These are phyloP conservation scores for Colletotrichum tabaci DNA, from an alignment of 2,329 filamentous ascomycete genomes.

Conservation along the genomic window DNA sequence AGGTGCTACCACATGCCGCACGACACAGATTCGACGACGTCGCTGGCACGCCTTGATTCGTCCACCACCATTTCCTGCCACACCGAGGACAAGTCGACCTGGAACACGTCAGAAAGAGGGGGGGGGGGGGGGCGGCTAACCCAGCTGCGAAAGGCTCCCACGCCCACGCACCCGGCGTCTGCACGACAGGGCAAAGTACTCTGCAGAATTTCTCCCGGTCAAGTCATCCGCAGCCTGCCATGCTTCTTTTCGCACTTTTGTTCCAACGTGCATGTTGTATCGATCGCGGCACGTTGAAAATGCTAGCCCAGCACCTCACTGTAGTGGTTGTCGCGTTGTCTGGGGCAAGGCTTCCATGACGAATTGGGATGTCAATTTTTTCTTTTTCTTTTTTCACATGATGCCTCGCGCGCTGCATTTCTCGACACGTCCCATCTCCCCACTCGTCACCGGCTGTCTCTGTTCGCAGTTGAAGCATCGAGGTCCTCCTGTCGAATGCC, in stretches of 20 bases:
- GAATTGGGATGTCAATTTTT: neutral
- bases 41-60: conserved; percentile 36
- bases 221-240: conserved; percentile 17
- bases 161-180: neutral
- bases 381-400: neutral
- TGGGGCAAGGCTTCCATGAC: conserved; percentile 1
- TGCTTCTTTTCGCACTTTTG: neutral
- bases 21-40: conserved; percentile 23
- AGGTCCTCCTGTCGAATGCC: neutral
- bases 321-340: conserved; percentile 1
- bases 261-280: conserved; percentile 7
- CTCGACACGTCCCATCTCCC: neutral
- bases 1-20: neutral
- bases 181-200: conserved; percentile 7
- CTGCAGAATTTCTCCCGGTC: conserved; percentile 20
- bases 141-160: neutral
- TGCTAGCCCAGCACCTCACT: neutral
- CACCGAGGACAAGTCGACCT: conserved; percentile 20
- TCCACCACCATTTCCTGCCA: conserved; percentile 12
- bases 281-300: neutral
- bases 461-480: neutral
- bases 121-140: neutral
- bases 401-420: neutral
- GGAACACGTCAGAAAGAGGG: conserved; percentile 33
- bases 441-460: neutral